Conservation (phyloP, 495 filamentous ascomycete species). For the Hypoxylon subgilvum region DNA sequence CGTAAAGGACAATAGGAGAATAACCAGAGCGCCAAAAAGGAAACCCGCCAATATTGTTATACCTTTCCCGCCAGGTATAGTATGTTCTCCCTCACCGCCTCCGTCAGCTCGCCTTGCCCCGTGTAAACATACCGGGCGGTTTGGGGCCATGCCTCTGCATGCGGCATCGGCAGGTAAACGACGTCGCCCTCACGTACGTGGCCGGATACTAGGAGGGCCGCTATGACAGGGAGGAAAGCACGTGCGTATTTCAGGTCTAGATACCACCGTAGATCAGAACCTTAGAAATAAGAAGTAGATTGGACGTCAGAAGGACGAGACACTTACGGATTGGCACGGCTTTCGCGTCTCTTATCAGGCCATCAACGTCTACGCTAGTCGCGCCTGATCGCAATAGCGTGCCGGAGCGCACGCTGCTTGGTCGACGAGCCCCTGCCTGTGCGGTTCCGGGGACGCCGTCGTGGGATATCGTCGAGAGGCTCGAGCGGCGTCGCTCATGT, state of each 20-base stretch:
- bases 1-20: too few species aligned
- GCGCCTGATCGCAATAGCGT: slow-evolving; percentile 2
- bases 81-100: slow-evolving; percentile 57
- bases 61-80: slow-evolving; percentile 58
- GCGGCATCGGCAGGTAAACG: slow-evolving; percentile 62
- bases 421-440: slow-evolving; percentile 12
- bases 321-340: slow-evolving; percentile 59
- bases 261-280: background rate
- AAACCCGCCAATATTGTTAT: slow-evolving; percentile 16
- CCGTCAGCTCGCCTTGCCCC: slow-evolving; percentile 53
- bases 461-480: background rate
- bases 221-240: slow-evolving; percentile 57
- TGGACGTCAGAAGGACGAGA: too few species aligned
- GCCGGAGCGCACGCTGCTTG: slow-evolving; percentile 29
- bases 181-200: slow-evolving; percentile 57
- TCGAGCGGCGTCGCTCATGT: slow-evolving; percentile 5
- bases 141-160: slow-evolving; percentile 58
- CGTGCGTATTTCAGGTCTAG: slow-evolving; percentile 59
- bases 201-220: slow-evolving; percentile 56
- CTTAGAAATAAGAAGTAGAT: background rate
- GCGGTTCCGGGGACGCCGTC: too few species aligned
- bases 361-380: slow-evolving; percentile 20
- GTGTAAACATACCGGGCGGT: slow-evolving; percentile 60
- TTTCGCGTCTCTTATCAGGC: slow-evolving; percentile 41
- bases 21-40: too few species aligned